A percentile compares a stretch with the other conserved stretches of the same genome.
phyloP scores from a whole-genome alignment of 2,329 filamentous ascomycete species.

The Diaporthe ampelina region DNA sequence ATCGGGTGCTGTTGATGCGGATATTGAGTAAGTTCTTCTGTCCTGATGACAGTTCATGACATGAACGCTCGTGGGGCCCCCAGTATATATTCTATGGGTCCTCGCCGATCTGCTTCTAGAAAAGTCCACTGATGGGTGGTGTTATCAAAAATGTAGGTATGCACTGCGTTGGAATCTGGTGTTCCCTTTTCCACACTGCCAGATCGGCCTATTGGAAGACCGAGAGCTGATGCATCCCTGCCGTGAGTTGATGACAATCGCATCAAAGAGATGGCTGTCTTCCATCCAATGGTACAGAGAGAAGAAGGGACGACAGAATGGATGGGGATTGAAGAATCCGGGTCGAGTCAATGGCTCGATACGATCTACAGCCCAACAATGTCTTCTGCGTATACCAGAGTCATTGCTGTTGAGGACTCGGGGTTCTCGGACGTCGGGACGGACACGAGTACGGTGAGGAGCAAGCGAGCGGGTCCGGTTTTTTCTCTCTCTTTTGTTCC shows the following conservation, averaged over 20 bases:
- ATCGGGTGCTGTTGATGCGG: neutral
- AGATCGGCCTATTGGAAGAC: no score
- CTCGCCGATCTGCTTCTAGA: no score
- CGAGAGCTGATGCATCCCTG: neutral
- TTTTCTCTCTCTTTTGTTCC: neutral
- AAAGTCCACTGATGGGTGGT: no score
- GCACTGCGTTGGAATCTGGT: neutral
- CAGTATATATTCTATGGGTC: neutral
- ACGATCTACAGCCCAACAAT: neutral
- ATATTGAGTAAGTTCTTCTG: no score
- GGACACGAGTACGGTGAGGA: constrained; percentile 22
- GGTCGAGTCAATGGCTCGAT: neutral
- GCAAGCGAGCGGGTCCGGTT: neutral
- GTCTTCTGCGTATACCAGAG: neutral
- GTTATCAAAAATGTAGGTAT: neutral
- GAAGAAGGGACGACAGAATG: neutral
- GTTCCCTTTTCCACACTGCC: no score
- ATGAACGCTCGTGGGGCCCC: neutral
- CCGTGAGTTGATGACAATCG: neutral
- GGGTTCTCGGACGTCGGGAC: constrained; percentile 10
- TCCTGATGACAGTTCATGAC: neutral
- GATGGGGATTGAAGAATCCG: neutral
- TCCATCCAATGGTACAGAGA: no score
- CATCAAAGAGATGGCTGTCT: neutral
- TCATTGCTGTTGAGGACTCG: neutral